Conservation (phyloP, 768 basidiomycete genomes). For the Postia placenta region DNA sequence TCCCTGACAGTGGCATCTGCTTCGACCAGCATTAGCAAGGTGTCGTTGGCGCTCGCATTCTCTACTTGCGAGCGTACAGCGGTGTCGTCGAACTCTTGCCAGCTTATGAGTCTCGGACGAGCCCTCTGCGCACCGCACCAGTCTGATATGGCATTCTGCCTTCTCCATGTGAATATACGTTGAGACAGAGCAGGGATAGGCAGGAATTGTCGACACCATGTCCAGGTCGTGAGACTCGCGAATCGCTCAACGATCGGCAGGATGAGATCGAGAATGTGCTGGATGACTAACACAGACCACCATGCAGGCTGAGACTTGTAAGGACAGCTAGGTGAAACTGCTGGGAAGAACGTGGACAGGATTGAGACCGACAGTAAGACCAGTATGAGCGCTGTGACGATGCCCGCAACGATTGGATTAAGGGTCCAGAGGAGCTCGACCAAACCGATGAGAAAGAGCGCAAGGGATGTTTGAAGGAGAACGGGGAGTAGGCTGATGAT, state of each 20-base stretch:
- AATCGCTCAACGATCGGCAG: too few relatives aligned
- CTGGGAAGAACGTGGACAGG: slow-evolving; percentile 14
- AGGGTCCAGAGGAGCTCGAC: slow-evolving; percentile 18
- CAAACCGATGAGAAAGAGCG: slow-evolving; percentile 15
- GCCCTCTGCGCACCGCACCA: background rate
- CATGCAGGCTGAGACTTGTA: slow-evolving; percentile 14
- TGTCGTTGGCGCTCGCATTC: slow-evolving; percentile 1
- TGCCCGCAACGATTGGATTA: slow-evolving; percentile 9
- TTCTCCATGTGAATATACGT: background rate
- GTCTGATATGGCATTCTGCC: background rate
- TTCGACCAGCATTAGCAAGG: background rate
- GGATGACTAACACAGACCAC: background rate
- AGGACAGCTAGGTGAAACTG: slow-evolving; percentile 11
- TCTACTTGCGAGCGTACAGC: background rate
- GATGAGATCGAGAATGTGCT: too few relatives aligned
- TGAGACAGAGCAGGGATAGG: background rate
- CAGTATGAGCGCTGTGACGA: slow-evolving; percentile 9
- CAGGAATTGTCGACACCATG: background rate
- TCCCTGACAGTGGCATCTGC: slow-evolving; percentile 14
- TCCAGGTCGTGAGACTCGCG: background rate
- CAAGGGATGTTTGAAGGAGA: slow-evolving; percentile 13
- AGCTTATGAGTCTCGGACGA: slow-evolving; percentile 1
- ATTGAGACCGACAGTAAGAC: slow-evolving; percentile 9
- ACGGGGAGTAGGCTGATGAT: slow-evolving; percentile 12
- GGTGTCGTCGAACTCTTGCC: slow-evolving; percentile 10